These are phyloP conservation scores for Nadsonia starkeyi-henricii DNA, from an alignment of 1,139 yeast species.

Conservation along the genomic window DNA sequence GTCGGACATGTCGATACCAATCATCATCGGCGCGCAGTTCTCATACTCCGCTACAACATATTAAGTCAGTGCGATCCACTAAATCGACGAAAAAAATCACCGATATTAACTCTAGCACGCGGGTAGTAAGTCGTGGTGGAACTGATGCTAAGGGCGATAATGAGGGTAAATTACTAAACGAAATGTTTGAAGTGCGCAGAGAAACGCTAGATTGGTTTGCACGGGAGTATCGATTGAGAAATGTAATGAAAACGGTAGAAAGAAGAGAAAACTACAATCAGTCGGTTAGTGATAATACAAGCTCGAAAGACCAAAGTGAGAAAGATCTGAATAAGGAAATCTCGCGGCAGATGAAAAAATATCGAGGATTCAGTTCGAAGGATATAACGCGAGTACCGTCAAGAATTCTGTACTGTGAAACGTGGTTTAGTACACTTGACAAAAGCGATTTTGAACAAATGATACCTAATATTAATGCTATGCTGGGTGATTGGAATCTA, in stretches of 20 bases:
- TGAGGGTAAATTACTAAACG: background rate
- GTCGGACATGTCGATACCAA: no score
- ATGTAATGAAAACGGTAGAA: background rate
- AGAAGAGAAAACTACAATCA: background rate
- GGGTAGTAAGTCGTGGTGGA: no score
- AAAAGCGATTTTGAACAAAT: background rate
- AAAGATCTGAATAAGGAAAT: background rate
- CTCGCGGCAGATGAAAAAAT: background rate
- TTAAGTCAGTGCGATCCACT: no score
- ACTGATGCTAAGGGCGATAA: no score
- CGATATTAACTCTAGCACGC: no score
- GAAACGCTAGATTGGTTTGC: background rate
- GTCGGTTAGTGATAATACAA: background rate
- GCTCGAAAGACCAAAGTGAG: background rate
- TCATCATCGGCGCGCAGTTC: no score
- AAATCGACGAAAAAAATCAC: no score
- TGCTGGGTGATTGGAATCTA: background rate
- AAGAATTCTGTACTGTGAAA: background rate
- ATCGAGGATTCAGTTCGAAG: background rate
- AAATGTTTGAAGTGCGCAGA: background rate
- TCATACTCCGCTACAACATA: no score
- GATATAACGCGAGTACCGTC: background rate
- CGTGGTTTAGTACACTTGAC: background rate
- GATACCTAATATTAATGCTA: background rate
- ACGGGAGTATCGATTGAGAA: background rate